These are phyloP conservation scores for Agrocybe chaxingu DNA, from an alignment of 768 basidiomycete species.

Conservation along the genomic window DNA sequence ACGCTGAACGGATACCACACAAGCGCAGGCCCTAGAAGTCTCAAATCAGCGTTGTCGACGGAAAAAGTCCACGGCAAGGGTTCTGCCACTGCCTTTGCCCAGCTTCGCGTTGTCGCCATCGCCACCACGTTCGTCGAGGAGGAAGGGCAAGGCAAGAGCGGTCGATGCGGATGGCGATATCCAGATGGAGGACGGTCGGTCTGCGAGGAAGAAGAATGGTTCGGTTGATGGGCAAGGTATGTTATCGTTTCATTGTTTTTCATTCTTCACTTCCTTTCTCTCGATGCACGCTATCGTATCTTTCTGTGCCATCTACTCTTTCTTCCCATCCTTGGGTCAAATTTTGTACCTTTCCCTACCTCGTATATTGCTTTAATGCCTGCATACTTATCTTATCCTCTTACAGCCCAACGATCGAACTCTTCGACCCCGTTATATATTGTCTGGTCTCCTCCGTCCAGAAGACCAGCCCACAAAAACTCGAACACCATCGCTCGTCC, in stretches of 20 bases:
- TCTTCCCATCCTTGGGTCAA: too few species aligned
- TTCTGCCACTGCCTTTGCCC: neutral
- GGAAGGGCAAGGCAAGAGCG: slow-evolving; percentile 17
- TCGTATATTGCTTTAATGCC: too few species aligned
- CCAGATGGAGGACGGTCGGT: slow-evolving; percentile 7
- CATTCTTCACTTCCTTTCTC: neutral
- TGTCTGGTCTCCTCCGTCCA: neutral
- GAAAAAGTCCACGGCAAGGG: neutral
- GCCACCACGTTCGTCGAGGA: slow-evolving; percentile 1
- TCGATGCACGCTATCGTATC: too few species aligned
- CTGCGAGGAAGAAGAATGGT: neutral
- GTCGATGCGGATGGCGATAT: slow-evolving; percentile 7
- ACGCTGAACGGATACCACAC: slow-evolving; percentile 6
- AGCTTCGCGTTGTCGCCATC: neutral
- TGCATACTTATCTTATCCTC: too few species aligned
- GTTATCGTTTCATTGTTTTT: neutral
- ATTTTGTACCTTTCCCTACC: too few species aligned
- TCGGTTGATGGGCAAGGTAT: neutral
- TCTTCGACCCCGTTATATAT: neutral
- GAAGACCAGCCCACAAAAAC: neutral
- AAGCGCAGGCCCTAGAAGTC: neutral
- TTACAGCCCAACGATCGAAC: neutral
- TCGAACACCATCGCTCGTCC: neutral
- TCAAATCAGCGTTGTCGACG: neutral
- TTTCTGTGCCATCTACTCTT: too few species aligned